phyloP scores from a whole-genome alignment of 106 monocot species.

The Agapanthus africanus region DNA sequence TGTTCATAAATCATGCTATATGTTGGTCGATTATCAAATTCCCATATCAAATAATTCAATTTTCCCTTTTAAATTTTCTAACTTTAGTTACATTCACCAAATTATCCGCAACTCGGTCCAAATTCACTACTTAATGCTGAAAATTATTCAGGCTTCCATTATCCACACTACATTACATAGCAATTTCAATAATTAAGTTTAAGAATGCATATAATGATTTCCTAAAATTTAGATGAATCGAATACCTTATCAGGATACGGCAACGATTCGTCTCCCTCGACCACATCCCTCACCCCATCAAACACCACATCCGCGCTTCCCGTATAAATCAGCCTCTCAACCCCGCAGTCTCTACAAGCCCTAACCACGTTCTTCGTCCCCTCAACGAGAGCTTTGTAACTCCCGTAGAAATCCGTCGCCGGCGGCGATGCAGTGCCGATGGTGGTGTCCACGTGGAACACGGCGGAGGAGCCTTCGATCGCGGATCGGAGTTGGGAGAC shows the following conservation, averaged over 20 bases:
- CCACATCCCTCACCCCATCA: slow-evolving; percentile 35
- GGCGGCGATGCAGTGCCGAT: slow-evolving; percentile 7
- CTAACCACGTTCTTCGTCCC: slow-evolving; percentile 48
- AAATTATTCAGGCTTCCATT: too few species aligned
- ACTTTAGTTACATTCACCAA: too few species aligned
- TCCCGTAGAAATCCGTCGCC: slow-evolving; percentile 8
- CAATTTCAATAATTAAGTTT: too few species aligned
- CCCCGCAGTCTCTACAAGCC: slow-evolving; percentile 43
- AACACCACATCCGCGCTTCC: slow-evolving; percentile 73
- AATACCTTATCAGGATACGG: slow-evolving; percentile 65
- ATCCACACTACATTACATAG: too few species aligned
- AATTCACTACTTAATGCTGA: too few species aligned
- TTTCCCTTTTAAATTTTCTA: too few species aligned
- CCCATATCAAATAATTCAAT: too few species aligned
- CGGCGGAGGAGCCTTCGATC: slow-evolving; percentile 36
- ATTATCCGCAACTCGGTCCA: too few species aligned
- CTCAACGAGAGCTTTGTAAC: slow-evolving; percentile 23
- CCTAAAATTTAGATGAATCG: too few species aligned
- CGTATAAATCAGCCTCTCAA: slow-evolving; percentile 57
- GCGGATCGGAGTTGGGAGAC: slow-evolving; percentile 12
- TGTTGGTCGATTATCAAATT: too few species aligned
- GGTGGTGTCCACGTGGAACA: slow-evolving; percentile 38
- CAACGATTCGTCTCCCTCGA: slow-evolving; percentile 47
- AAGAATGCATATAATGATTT: too few species aligned
- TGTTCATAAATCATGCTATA: too few species aligned